phyloP scores from a whole-genome alignment of 2,329 filamentous ascomycete genomes.

The Talaromyces sp. region DNA sequence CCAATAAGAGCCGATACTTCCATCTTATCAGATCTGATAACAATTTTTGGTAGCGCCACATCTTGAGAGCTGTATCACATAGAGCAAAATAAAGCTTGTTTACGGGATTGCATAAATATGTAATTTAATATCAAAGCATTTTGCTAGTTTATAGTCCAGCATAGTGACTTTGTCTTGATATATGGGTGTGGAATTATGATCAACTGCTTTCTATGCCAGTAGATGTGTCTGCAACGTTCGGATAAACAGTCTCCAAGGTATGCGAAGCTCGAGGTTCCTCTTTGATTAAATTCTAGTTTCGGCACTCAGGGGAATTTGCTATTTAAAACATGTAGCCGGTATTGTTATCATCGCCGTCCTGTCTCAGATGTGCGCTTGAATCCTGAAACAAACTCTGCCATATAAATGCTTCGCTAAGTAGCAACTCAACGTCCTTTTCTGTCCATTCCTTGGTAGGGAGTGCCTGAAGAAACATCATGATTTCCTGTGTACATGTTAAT shows the following conservation, averaged over 20 bases:
- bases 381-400: slow-evolving; percentile 98
- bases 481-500: slow-evolving; percentile 57
- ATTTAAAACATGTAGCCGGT: slow-evolving; percentile 12
- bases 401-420: slow-evolving; percentile 94
- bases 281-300: not conserved
- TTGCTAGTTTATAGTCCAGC: not conserved
- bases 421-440: slow-evolving; percentile 93
- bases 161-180: not conserved
- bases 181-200: not conserved
- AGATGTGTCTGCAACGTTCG: not conserved
- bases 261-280: not conserved
- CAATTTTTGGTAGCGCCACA: not conserved
- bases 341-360: slow-evolving; percentile 31
- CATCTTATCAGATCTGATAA: slow-evolving; percentile 18
- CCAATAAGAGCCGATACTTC: not conserved
- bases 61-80: not conserved
- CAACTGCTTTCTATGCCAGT: not conserved
- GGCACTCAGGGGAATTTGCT: not conserved
- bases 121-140: not conserved
- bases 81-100: not conserved
- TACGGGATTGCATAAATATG: too few species aligned
- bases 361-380: slow-evolving; percentile 75
- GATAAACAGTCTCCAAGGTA: not conserved
- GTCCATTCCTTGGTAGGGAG: slow-evolving; percentile 92
- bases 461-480: slow-evolving; percentile 99